Evolutionary conservation across 1,139 yeast genomes (phyloP).

Genomic region (Yamadazyma dushanensis): DNA sequence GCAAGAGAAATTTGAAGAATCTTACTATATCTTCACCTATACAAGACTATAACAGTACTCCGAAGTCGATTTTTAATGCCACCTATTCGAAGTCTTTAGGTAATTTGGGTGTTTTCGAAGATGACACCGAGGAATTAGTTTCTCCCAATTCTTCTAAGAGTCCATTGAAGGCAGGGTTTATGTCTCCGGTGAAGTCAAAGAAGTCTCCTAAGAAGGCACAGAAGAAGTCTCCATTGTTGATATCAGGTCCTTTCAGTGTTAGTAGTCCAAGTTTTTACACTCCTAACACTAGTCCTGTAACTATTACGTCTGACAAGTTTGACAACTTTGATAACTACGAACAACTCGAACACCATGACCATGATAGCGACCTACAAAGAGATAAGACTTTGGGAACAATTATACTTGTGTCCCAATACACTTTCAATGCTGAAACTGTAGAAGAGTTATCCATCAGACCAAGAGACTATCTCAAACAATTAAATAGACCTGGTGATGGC

Average conservation of each 20-base stretch:
- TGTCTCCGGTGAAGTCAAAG: background rate
- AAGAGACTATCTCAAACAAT: constrained; percentile 40
- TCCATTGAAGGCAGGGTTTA: background rate
- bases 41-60: background rate
- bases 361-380: too few relatives aligned
- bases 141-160: background rate
- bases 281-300: constrained; percentile 6
- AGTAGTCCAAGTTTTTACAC: constrained; percentile 1
- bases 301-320: background rate
- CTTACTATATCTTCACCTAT: constrained; percentile 32
- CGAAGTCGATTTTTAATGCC: background rate
- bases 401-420: constrained; percentile 36
- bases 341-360: background rate
- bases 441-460: constrained; percentile 34
- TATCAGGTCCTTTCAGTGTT: constrained; percentile 4
- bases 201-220: constrained; percentile 2
- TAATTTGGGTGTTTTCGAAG: background rate
- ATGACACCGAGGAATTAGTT: background rate
- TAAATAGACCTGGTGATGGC: constrained; percentile 43
- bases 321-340: constrained; percentile 1
- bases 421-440: constrained; percentile 33
- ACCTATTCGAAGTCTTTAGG: background rate
- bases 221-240: constrained; percentile 2
- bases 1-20: constrained; percentile 30
- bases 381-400: constrained; percentile 16